Evolutionary conservation across 768 basidiomycete genomes (phyloP).

Genomic region (Lactifluus piperatus): DNA sequence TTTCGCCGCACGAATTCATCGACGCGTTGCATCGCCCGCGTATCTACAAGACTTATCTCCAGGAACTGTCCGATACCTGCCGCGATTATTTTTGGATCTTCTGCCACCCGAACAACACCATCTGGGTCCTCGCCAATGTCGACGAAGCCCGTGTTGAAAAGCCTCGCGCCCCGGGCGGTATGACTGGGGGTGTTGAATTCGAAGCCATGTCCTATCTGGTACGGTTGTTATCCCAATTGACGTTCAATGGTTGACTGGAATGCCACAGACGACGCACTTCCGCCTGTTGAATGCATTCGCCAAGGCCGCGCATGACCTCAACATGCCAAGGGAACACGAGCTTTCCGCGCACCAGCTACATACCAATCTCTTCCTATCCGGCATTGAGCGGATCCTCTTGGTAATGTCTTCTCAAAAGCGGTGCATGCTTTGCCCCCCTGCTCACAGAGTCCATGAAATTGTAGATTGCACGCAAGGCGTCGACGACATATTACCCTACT

Average conservation of each 20-base stretch:
- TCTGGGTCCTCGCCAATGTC: constrained; percentile 80
- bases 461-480: constrained; percentile 92
- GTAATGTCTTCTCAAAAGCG: constrained; percentile 37
- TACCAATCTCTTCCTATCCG: constrained; percentile 79
- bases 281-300: constrained; percentile 78
- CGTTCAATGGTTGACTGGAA: not conserved
- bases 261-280: constrained; percentile 74
- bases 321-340: constrained; percentile 58
- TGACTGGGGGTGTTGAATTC: constrained; percentile 97
- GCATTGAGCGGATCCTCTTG: constrained; percentile 82
- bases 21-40: constrained; percentile 58
- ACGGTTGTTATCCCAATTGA: not conserved
- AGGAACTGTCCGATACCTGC: constrained; percentile 82
- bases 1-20: constrained; percentile 78
- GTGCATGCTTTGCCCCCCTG: not conserved
- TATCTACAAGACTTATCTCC: constrained; percentile 74
- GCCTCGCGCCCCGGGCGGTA: constrained; percentile 90
- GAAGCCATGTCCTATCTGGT: constrained; percentile 97
- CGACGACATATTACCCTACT: constrained; percentile 86
- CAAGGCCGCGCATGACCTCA: constrained; percentile 52
- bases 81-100: constrained; percentile 96
- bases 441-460: not conserved
- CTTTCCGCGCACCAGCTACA: constrained; percentile 80
- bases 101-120: constrained; percentile 88
- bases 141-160: constrained; percentile 82